Conservation (phyloP, 1,139 yeast genomes). For the Candida pseudoviswanathii region DNA sequence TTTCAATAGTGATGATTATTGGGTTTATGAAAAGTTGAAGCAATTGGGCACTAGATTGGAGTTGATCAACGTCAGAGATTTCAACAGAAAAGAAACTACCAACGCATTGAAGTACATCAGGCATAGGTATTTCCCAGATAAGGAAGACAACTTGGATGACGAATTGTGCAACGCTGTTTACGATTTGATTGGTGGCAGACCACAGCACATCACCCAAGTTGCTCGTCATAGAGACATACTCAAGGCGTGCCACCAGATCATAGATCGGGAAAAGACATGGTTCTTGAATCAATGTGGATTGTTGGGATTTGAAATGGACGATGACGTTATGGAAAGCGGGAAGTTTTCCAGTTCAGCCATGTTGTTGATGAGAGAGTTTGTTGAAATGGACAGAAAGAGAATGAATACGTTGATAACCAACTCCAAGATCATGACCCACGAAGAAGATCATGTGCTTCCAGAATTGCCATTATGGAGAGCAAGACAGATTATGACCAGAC, state of each 20-base stretch:
- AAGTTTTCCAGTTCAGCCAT: conserved; percentile 78
- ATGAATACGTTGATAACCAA: conserved; percentile 31
- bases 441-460: conserved; percentile 59
- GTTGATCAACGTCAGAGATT: conserved; percentile 69
- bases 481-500: conserved; percentile 81
- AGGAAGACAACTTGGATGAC: conserved; percentile 28
- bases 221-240: conserved; percentile 65
- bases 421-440: conserved; percentile 16
- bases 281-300: conserved; percentile 81
- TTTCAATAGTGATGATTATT: conserved; percentile 83
- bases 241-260: conserved; percentile 66
- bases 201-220: conserved; percentile 78
- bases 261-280: conserved; percentile 85
- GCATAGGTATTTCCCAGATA: conserved; percentile 38
- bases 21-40: conserved; percentile 81
- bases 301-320: conserved; percentile 79
- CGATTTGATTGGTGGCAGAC: conserved; percentile 79
- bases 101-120: conserved; percentile 60
- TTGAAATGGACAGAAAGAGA: conserved; percentile 59
- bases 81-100: conserved; percentile 57
- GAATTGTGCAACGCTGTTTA: conserved; percentile 57
- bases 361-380: conserved; percentile 73
- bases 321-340: conserved; percentile 86
- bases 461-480: conserved; percentile 83
- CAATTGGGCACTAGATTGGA: conserved; percentile 75